Evolutionary conservation across 805 yeast genomes (phyloP), one percentile per base, ranked within the genome.

Genomic region (Blastobotrys attinorum): DNA sequence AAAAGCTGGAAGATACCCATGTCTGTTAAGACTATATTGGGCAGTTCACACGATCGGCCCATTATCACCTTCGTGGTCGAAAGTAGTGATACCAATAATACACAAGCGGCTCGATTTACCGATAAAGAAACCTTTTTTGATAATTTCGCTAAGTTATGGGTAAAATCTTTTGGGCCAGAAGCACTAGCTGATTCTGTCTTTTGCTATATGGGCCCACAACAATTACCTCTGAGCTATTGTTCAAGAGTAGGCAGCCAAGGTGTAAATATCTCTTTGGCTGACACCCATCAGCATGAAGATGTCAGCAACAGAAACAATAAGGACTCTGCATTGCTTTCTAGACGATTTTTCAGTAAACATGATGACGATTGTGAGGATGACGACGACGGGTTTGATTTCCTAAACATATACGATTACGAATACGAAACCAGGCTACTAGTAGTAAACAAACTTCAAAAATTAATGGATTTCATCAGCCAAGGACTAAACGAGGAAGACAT

Each of bases 121-220:
- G 38, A 43, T 17, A 44, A 46, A 4, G 48, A 47, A 3, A 32
- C 22, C 4, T 51, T 51, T 17, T 52, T 51, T 31, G 55, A 52
- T 40, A 47, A 45, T 23, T 51, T 51, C 43, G 53, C 55, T 5
- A 31, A 39, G 10, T 25, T 45, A 13, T 52, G 55, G 56, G 44
- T 51, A 22, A 18, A 40, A 10, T 31, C 43, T 5, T 37, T 49
- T 16, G 55, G 55, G 2, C 29, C 34, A n/a, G 48, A 45, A 22
- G 39, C 48, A 20, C 36, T 52, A 25, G 29, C 33, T 21, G 35
- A 37, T 39, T 52, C 55, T 2, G 39, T 49, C 3, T 52, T 52
- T 35, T 52, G 54, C 36, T 53, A 51, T 29, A 40, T 51, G 20
- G 45, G 49, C 37, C 22, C 41, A 23, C 27, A 42, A 18, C 41